Conservation (phyloP, 2,329 filamentous ascomycete genomes). For the Fusarium temperatum region DNA sequence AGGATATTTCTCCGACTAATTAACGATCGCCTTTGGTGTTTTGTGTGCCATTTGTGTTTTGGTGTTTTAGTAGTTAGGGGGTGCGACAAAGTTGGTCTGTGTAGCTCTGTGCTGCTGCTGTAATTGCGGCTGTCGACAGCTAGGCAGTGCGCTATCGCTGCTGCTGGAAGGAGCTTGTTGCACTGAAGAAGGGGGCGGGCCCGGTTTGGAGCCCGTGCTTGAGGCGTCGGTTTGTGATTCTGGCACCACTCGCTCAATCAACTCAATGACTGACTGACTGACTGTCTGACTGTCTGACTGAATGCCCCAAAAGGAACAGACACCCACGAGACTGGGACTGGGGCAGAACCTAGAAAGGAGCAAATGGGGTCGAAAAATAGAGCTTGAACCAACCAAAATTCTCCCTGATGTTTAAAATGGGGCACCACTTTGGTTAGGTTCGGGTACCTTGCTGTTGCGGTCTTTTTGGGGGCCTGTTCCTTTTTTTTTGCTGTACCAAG, state of each 20-base stretch:
- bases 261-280: neutral
- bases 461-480: conserved; percentile 15
- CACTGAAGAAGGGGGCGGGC: conserved; percentile 1
- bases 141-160: neutral
- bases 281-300: neutral
- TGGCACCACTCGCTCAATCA: conserved; percentile 5
- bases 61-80: neutral
- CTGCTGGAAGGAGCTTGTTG: conserved; percentile 11
- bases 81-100: neutral
- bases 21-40: conserved; percentile 31
- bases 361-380: conserved; percentile 20
- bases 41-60: conserved; percentile 15
- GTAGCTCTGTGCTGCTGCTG: neutral
- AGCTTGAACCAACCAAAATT: conserved; percentile 17
- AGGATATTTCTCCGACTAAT: conserved; percentile 39
- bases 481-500: neutral
- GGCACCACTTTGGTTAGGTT: conserved; percentile 12
- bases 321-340: conserved; percentile 9
- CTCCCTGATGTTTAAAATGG: neutral
- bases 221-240: neutral
- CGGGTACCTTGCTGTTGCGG: conserved; percentile 22
- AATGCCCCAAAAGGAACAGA: neutral
- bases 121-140: neutral
- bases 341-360: conserved; percentile 20
- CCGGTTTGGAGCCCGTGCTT: conserved; percentile 3